Conservation (phyloP, 2,329 filamentous ascomycete genomes). For the Colletotrichum nymphaeae region DNA sequence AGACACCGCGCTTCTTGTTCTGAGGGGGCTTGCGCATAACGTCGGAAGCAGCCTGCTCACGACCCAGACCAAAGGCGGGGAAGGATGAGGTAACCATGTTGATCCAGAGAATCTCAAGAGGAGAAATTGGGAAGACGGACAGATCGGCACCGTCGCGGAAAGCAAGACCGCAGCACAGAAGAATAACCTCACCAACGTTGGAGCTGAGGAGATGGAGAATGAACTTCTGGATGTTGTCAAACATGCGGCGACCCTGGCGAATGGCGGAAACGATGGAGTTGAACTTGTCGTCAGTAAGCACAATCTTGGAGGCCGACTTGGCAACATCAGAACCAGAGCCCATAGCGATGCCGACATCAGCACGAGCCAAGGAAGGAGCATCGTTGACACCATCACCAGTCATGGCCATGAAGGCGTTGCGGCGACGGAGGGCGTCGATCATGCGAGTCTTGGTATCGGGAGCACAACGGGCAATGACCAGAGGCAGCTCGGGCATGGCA, state of each 20-base stretch:
- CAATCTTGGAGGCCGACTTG: slow-evolving; percentile 84
- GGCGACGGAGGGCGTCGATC: slow-evolving; percentile 87
- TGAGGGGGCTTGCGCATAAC: slow-evolving; percentile 86
- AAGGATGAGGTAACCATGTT: slow-evolving; percentile 80
- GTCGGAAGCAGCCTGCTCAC: slow-evolving; percentile 79
- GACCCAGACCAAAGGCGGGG: slow-evolving; percentile 79
- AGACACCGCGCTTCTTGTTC: slow-evolving; percentile 74
- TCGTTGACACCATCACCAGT: slow-evolving; percentile 92
- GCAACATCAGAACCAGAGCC: slow-evolving; percentile 89
- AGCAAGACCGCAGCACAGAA: slow-evolving; percentile 82
- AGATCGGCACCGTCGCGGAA: slow-evolving; percentile 79
- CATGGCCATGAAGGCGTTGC: slow-evolving; percentile 84
- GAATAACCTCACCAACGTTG: slow-evolving; percentile 86
- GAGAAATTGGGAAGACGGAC: slow-evolving; percentile 79
- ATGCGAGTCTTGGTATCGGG: slow-evolving; percentile 90
- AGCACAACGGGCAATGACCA: slow-evolving; percentile 86
- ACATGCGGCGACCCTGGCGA: slow-evolving; percentile 85
- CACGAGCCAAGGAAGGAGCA: slow-evolving; percentile 81
- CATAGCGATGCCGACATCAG: slow-evolving; percentile 92
- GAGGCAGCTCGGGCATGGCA: slow-evolving; percentile 76
- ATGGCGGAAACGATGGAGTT: slow-evolving; percentile 87
- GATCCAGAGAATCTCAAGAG: slow-evolving; percentile 81
- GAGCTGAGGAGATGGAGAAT: slow-evolving; percentile 82
- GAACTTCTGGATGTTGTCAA: slow-evolving; percentile 91
- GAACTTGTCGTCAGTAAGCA: slow-evolving; percentile 89